A percentile compares a stretch with the other conserved stretches of the same genome.
Conservation (phyloP, 1,284 basidiomycete genomes). For the Schizophyllum amplum region DNA sequence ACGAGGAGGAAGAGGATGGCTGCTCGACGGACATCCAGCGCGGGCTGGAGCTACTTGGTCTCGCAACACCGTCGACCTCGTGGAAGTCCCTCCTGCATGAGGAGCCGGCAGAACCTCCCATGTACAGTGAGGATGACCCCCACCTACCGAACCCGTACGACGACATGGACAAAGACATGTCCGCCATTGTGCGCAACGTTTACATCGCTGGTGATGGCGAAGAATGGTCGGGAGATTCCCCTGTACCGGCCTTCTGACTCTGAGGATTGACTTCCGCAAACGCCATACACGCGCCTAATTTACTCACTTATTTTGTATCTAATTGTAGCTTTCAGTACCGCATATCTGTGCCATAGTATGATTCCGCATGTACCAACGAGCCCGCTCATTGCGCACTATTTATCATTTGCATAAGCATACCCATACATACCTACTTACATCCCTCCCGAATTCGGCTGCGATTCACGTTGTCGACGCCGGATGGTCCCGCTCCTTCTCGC, state of each 20-base stretch:
- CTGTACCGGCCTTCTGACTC: background rate
- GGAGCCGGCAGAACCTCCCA: background rate
- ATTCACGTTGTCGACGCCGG: too few species aligned
- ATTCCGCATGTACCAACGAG: too few species aligned
- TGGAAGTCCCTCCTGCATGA: background rate
- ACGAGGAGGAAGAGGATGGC: background rate
- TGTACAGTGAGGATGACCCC: background rate
- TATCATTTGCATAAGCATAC: too few species aligned
- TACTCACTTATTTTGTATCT: too few species aligned
- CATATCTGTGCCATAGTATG: too few species aligned
- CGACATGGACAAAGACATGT: background rate
- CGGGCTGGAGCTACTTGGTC: background rate
- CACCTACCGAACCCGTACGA: background rate
- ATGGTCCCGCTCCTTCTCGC: too few species aligned
- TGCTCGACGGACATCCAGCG: background rate
- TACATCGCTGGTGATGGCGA: background rate
- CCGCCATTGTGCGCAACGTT: background rate
- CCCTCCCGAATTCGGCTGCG: too few species aligned
- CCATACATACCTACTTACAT: too few species aligned
- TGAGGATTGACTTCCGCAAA: too few species aligned
- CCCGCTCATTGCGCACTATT: too few species aligned
- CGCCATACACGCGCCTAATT: too few species aligned
- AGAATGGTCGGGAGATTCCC: background rate
- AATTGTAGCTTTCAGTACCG: too few species aligned
- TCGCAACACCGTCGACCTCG: background rate